phyloP scores from a whole-genome alignment of 176 grass and related monocot species.

The Aechmea fasciata region DNA sequence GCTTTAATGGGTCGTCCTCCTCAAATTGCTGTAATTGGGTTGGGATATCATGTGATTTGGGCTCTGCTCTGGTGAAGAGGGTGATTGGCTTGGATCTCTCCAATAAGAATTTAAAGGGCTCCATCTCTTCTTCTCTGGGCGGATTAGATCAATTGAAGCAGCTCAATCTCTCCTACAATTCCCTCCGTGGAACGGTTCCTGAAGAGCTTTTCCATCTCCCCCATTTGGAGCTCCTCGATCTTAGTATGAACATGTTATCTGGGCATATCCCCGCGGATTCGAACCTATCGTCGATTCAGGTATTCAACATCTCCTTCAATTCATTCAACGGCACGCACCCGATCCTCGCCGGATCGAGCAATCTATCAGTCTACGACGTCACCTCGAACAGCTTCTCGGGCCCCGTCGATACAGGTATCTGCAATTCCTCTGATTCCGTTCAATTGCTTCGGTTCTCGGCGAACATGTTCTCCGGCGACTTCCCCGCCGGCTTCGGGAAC shows the following conservation, averaged over 20 bases:
- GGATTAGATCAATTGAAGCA: constrained; percentile 34
- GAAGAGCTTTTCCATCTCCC: constrained; percentile 26
- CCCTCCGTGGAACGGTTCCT: constrained; percentile 27
- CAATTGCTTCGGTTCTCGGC: constrained; percentile 47
- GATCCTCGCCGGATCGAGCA: constrained; percentile 27
- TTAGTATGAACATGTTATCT: constrained; percentile 58
- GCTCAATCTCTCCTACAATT: constrained; percentile 64
- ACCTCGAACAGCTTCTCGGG: constrained; percentile 48
- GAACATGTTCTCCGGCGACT: constrained; percentile 40
- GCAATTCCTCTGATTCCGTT: constrained; percentile 21
- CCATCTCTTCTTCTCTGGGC: constrained; percentile 30
- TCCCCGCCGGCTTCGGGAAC: constrained; percentile 37
- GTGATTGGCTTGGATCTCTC: constrained; percentile 61
- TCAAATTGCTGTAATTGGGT: constrained; percentile 61
- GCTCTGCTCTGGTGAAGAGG: constrained; percentile 4
- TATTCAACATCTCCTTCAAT: constrained; percentile 72
- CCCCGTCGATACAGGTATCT: constrained; percentile 38
- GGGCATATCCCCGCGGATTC: constrained; percentile 30
- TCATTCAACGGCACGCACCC: constrained; percentile 52
- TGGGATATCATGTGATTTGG: constrained; percentile 44
- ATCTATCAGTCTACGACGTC: constrained; percentile 49
- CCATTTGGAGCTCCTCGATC: constrained; percentile 48
- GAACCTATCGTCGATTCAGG: constrained; percentile 40
- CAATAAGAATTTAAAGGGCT: constrained; percentile 46
- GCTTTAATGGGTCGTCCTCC: constrained; percentile 12